Base-by-base conservation (phyloP, 1,284 basidiomycete genomes). In the Phlebopus sp. region DNA sequence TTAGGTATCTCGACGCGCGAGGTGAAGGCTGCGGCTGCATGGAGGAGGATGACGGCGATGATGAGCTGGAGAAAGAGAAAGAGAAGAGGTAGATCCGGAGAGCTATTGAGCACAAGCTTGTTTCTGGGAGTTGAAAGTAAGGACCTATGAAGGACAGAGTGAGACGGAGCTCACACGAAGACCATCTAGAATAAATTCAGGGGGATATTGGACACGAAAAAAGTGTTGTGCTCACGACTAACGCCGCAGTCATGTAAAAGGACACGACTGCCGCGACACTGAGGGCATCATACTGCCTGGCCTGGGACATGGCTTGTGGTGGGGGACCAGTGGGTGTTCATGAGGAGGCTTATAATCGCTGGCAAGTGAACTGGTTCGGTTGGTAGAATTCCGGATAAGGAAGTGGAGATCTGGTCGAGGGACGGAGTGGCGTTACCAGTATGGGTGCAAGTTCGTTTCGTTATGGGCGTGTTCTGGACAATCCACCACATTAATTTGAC, bases 191-290 rank as follows among this genome's bases (percentile, higher is more conserved):
- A 37, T 11, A 40, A 29, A 23, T 31, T 37, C 30, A 19, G 44
- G 39, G 6, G 37, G 30, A 25, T 10, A 47, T 17, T 32, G 29
- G 37, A 10, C 35, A 49, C 37, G 38, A 44, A 29, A 9, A 38
- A 4, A 17, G 48, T 21, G 46, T 14, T 17, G 7, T 42, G 74
- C 82, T 64, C 64, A 87, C 84, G 42, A 86, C 77, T 8, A 90
- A 69, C 2, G 86, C 86, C 5, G 86, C 78, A 18, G 67, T 63
- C 85, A 90, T 88, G 73, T 89, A 90, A 66, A 90, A 90, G 8
- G 72, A 58, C 51, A 90, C 86, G 30, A 89, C 86, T n/a, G 67
- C 77, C 11, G 82, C 79, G 44, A 90, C 81, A 62, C 83, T 73
- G 49, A 73, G 51, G 50, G 69, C 60, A 57, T 66, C 60, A 52